Conservation (phyloP, 2,329 filamentous ascomycete genomes). For the Arthroderma sp. region DNA sequence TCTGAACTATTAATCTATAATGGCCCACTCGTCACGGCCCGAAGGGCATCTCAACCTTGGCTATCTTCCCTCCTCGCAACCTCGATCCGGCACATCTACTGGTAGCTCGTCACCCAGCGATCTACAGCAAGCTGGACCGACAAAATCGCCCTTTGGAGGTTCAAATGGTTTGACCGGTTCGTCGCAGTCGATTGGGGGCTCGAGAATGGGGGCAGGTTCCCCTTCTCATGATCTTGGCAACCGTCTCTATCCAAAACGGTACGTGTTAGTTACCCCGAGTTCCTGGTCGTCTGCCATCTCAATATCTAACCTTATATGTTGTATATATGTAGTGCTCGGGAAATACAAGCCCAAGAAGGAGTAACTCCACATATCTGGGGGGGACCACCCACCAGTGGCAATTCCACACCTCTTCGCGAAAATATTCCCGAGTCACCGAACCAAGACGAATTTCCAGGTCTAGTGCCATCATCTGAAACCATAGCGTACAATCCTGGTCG, state of each 20-base stretch:
- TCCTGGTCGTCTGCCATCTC: constrained; percentile 3
- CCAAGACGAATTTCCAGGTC: constrained; percentile 83
- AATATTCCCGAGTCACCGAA: constrained; percentile 95
- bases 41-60: constrained; percentile 74
- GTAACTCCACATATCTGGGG: constrained; percentile 74
- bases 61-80: constrained; percentile 58
- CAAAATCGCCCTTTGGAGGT: constrained; percentile 63
- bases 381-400: constrained; percentile 87
- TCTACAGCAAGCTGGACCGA: constrained; percentile 47
- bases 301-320: background rate
- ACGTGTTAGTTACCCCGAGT: constrained; percentile 28
- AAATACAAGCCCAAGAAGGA: constrained; percentile 95
- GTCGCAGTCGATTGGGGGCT: constrained; percentile 41
- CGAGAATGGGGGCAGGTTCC: constrained; percentile 80
- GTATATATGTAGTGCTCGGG: constrained; percentile 56
- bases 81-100: constrained; percentile 67
- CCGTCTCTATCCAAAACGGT: constrained; percentile 86
- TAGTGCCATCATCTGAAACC: constrained; percentile 58
- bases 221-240: constrained; percentile 83
- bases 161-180: constrained; percentile 48
- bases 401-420: constrained; percentile 89
- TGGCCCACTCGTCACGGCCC: constrained; percentile 69
- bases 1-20: constrained; percentile 64
- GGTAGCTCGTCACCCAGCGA: constrained; percentile 72
- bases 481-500: constrained; percentile 55